These are phyloP conservation scores for Fusarium fracticaudum DNA, from an alignment of 2,329 filamentous ascomycete species.

Conservation along the genomic window DNA sequence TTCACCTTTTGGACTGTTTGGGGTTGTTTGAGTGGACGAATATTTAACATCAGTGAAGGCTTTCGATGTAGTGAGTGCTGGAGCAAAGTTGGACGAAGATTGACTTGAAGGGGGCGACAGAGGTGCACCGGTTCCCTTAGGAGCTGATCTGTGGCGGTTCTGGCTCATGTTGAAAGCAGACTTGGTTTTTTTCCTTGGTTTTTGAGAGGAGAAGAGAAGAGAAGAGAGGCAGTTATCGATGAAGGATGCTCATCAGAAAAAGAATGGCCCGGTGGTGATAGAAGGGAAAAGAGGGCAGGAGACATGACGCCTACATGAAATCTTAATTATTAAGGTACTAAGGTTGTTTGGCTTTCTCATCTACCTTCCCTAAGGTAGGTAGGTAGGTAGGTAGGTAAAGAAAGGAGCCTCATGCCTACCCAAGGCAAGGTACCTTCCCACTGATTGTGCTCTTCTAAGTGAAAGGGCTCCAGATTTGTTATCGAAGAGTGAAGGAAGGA, in stretches of 20 bases:
- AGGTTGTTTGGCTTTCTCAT: not conserved
- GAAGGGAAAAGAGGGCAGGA: not conserved
- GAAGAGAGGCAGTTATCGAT: not conserved
- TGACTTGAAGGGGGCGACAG: constrained; percentile 6
- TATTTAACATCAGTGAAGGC: not conserved
- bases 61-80: not conserved
- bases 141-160: constrained; percentile 28
- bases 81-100: not conserved
- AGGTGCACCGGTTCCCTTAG: not conserved
- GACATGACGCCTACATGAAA: not conserved
- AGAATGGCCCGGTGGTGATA: not conserved
- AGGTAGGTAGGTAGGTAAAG: not conserved
- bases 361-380: not conserved
- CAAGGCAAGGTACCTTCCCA: too few species aligned
- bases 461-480: not conserved
- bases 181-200: not conserved
- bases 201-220: not conserved
- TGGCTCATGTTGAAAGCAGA: constrained; percentile 11
- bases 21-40: not conserved
- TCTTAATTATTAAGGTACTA: not conserved
- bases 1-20: not conserved
- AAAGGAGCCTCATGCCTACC: not conserved
- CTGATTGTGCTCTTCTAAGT: not conserved
- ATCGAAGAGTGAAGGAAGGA: not conserved
- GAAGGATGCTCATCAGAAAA: not conserved